phyloP scores from a whole-genome alignment of 2,329 filamentous ascomycete genomes.

The Clarireedia homoeocarpa region DNA sequence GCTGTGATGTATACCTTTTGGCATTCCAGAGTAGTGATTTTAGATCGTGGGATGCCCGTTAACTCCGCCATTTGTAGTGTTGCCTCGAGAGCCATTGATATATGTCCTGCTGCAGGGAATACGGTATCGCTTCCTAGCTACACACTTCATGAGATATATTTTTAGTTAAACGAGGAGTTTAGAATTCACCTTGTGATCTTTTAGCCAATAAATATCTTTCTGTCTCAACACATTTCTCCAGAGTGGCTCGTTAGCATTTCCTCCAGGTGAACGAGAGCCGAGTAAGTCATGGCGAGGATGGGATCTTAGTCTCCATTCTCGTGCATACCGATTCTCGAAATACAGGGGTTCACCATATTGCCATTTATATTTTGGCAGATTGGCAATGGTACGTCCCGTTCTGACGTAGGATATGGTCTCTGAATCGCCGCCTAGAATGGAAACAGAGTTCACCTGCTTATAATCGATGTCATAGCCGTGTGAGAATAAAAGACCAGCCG shows the following conservation, averaged over 20 bases:
- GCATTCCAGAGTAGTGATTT: neutral
- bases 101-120: neutral
- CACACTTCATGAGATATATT: neutral
- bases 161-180: neutral
- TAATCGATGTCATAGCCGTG: conserved; percentile 6
- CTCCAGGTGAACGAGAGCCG: conserved; percentile 26
- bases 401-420: neutral
- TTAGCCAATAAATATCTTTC: conserved; percentile 34
- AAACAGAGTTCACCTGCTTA: neutral
- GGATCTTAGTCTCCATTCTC: conserved; percentile 33
- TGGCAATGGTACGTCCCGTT: conserved; percentile 3
- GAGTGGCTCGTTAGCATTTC: conserved; percentile 7
- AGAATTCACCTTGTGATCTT: conserved; percentile 28
- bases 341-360: conserved; percentile 41
- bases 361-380: conserved; percentile 40
- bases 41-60: neutral
- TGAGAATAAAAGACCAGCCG: conserved; percentile 7
- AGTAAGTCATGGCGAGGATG: conserved; percentile 32
- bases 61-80: neutral
- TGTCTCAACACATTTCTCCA: conserved; percentile 26
- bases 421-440: neutral
- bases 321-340: conserved; percentile 42
- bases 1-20: neutral
- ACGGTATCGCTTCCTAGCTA: neutral
- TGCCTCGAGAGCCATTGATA: neutral